Evolutionary conservation across 1,284 basidiomycete genomes (phyloP), one percentile per base, ranked within the genome.

Genomic region (Golubevia sp.): DNA sequence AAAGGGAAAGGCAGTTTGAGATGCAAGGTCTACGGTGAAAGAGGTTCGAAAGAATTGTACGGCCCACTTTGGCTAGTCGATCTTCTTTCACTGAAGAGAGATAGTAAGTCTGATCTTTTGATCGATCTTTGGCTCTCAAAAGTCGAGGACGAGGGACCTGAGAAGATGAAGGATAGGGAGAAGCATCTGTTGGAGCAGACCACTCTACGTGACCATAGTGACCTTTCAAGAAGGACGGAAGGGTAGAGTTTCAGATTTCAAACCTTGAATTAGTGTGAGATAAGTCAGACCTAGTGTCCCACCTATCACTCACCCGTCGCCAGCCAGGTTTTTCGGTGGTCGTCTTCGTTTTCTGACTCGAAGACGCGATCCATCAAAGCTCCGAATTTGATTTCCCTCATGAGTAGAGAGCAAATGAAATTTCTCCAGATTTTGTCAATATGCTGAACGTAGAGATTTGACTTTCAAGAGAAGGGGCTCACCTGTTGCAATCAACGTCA

Each of bases 101-200:
- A 82, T 94, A 99, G 81, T 96, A 98, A 0, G 93, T 91, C 84
- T 99, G 95, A 84, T 98, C 96, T 84, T 98, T 98, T 5, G 82
- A 85, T 48, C 69, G 21, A 54, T 82, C 76, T 4, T 23, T 48
- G 1, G 77, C 79, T 0, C 81, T 55, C 34, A 65, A 63, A 26
- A 83, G 52, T 58, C 11, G 24, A 44, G 11, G 18, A 18, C 38
- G 38, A 8, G 38, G 38, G 38, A 44, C 38, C 38, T n/a, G n/a
- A 1, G 84, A 7, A 50, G 62, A 13, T 49, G 60, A 8, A 11
- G 71, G 59, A 1, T 34, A 34, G 30, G 11, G 5, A 34, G 30
- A 34, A 76, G 64, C 1, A 59, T 34, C 68, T 65, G 67, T n/a
- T 51, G 51, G 5, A 71, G 55, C 20, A 20, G 3, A 64, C 88